phyloP scores from a whole-genome alignment of 257 asterid genomes.

The Nicotiana noctiflora region DNA sequence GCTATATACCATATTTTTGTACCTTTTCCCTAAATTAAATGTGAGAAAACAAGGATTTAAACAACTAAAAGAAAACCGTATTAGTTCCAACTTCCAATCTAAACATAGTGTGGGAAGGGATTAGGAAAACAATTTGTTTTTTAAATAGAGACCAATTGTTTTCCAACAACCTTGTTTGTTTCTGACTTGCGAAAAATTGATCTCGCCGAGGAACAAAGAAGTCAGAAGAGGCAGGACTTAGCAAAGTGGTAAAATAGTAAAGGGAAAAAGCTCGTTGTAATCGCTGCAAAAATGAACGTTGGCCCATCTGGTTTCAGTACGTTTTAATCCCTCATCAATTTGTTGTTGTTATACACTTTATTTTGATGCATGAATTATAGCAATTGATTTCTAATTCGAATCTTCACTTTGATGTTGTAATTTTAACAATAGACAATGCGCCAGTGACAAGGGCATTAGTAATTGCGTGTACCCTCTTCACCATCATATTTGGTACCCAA shows the following conservation, averaged over 20 bases:
- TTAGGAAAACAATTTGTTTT: too few species aligned
- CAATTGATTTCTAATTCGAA: not conserved
- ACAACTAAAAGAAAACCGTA: too few species aligned
- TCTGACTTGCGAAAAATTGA: not conserved
- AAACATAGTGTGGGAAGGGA: too few species aligned
- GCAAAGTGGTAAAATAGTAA: not conserved
- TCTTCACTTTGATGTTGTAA: not conserved
- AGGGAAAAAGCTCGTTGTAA: slow-evolving; percentile 30
- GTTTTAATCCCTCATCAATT: slow-evolving; percentile 18
- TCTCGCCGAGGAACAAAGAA: not conserved
- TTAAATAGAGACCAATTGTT: not conserved
- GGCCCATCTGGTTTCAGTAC: slow-evolving; percentile 98
- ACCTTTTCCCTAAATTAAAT: too few species aligned
- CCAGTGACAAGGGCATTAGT: slow-evolving; percentile 74
- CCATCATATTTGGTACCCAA: slow-evolving; percentile 84
- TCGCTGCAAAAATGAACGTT: slow-evolving; percentile 84
- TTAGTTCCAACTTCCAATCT: too few species aligned
- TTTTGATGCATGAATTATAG: not conserved
- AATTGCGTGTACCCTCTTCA: slow-evolving; percentile 73
- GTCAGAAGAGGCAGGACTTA: too few species aligned
- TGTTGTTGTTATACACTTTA: not conserved
- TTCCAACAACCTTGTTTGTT: not conserved
- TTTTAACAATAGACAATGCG: slow-evolving; percentile 53
- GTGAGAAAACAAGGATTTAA: too few species aligned
- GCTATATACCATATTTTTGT: too few species aligned